Percentiles rank a stretch among this genome's conserved stretches.
phyloP scores from a whole-genome alignment of 2,329 filamentous ascomycete genomes.

The Gaeumannomyces tritici region DNA sequence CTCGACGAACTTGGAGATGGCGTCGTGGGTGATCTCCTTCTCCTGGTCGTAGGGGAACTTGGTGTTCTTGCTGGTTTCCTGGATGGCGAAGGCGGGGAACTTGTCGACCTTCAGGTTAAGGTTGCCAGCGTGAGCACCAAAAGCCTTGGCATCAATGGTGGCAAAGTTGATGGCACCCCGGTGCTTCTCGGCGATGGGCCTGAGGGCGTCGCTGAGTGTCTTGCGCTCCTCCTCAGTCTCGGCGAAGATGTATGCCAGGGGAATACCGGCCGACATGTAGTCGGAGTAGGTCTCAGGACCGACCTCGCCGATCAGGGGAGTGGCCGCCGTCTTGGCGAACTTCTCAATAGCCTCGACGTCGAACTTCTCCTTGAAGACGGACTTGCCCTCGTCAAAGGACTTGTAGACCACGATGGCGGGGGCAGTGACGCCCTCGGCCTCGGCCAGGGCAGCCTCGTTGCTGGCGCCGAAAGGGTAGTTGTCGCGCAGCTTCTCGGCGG shows the following conservation, averaged over 20 bases:
- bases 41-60: conserved; percentile 93
- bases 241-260: conserved; percentile 95
- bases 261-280: conserved; percentile 89
- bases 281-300: conserved; percentile 91
- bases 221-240: conserved; percentile 86
- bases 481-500: conserved; percentile 72
- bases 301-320: conserved; percentile 88
- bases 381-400: conserved; percentile 94
- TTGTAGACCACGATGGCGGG: conserved; percentile 94
- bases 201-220: conserved; percentile 65
- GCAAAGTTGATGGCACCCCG: conserved; percentile 96
- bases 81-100: conserved; percentile 97
- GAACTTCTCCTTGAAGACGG: conserved; percentile 71
- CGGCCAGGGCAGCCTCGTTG: conserved; percentile 73
- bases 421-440: conserved; percentile 81
- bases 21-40: conserved; percentile 61
- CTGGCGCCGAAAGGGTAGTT: conserved; percentile 86
- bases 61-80: conserved; percentile 88
- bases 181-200: conserved; percentile 81
- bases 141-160: conserved; percentile 89
- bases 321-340: conserved; percentile 78
- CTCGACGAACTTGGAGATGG: conserved; percentile 74
- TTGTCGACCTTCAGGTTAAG: conserved; percentile 92
- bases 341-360: conserved; percentile 68
- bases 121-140: conserved; percentile 91